Evolutionary conservation across 1,139 yeast species (phyloP).

Genomic region (Blastobotrys ciferrii): DNA sequence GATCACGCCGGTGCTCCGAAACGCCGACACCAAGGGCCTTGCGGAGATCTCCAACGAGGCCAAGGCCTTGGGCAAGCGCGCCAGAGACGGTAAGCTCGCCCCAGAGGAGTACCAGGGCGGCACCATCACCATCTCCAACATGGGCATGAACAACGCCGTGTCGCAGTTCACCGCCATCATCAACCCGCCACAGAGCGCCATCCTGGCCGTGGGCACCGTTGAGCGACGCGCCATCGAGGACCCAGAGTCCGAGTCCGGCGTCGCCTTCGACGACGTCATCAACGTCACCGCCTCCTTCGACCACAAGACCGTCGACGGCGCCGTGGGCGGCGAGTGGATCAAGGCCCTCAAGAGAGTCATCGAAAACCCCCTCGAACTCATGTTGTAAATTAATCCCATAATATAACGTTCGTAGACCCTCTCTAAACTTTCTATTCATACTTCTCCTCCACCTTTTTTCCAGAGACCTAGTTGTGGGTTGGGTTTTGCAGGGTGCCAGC

Average conservation of each 20-base stretch:
- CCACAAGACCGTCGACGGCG: conserved; percentile 97
- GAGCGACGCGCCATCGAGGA: conserved; percentile 94
- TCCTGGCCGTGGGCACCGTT: conserved; percentile 89
- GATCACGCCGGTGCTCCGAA: conserved; percentile 90
- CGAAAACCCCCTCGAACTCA: conserved; percentile 94
- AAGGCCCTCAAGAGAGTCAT: conserved; percentile 85
- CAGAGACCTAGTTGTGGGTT: background rate
- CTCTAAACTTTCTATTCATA: conserved; percentile 3
- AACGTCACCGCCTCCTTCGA: conserved; percentile 95
- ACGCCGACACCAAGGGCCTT: conserved; percentile 85
- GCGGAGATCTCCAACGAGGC: conserved; percentile 75
- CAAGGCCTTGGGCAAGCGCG: conserved; percentile 94
- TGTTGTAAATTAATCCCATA: conserved; percentile 49
- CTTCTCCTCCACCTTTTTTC: background rate
- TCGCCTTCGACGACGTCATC: conserved; percentile 86
- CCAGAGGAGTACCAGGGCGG: conserved; percentile 99
- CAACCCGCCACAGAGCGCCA: conserved; percentile 96
- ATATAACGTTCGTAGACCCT: background rate
- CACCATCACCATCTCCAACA: conserved; percentile 94
- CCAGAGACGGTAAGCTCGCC: conserved; percentile 83
- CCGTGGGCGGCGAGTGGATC: conserved; percentile 96
- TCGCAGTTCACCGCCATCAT: conserved; percentile 90
- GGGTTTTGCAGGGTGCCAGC: background rate
- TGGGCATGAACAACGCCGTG: conserved; percentile 98
- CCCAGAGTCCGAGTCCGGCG: conserved; percentile 84